Evolutionary conservation across 2,329 filamentous ascomycete species (phyloP), one percentile per base, ranked within the genome.

Genomic region (Verticillium alfalfae): DNA sequence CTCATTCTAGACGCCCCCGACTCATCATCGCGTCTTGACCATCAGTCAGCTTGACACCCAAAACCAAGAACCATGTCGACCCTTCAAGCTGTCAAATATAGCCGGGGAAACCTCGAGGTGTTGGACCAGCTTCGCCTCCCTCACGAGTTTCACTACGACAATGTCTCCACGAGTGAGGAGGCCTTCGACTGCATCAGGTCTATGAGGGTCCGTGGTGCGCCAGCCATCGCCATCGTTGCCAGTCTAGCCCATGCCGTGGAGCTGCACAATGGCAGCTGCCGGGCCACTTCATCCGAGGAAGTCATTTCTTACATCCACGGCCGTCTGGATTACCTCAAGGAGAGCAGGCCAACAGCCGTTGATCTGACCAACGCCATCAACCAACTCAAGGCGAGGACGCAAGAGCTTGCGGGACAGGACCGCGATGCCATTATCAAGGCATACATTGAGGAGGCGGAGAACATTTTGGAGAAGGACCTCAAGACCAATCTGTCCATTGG

Each of bases 201-300:
- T 16, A 95, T 95, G 91, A 79, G 87, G 57, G 87, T 89, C 7
- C 87, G 91, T 69, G 92, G 76, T 38, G 95, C 95, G 5, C 95
- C 95, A 0, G 95, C 95, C 56, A 99, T 99, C 73, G 95, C 95
- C 55, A 98, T 99, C 66, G 95, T 99, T n/a, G 95, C 95, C 26
- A 91, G 91, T 22, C 84, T 99, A 38, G 89, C 91, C 2, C 84
- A 97, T 39, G 93, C 93, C 1, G 91, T 97, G 9, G 94, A 98
- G 74, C 77, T 98, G 9, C 80, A 87, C 58, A 84, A 84, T 8
- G 82, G 83, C 63, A 75, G 71, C 57, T 79, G 76, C 68, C 74
- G 79, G 4, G 82, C 85, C 1, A 68, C 72, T 0, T 76, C 76
- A 0, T 72, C 79, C 0, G 72, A 78, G 0, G 86, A 90, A 57